Evolutionary conservation across 345 rosid genomes (phyloP).

Genomic region (Eutrema japonicum): DNA sequence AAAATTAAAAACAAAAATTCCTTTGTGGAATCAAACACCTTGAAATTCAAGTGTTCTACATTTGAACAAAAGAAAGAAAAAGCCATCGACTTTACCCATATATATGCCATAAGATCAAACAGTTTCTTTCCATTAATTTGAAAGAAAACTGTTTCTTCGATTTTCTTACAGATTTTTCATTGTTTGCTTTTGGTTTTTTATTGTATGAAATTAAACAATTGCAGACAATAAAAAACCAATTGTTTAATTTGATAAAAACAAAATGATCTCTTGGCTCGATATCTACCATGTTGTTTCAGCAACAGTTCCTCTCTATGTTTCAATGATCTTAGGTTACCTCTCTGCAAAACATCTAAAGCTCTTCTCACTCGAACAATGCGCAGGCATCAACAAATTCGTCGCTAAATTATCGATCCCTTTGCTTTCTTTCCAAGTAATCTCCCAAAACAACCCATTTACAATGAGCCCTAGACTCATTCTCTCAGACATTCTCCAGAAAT

Average conservation of each 20-base stretch:
- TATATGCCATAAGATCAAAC: slow-evolving; percentile 31
- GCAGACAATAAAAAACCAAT: slow-evolving; percentile 11
- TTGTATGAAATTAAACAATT: slow-evolving; percentile 28
- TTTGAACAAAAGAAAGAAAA: slow-evolving; percentile 27
- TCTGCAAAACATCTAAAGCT: slow-evolving; percentile 72
- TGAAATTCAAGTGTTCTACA: slow-evolving; percentile 36
- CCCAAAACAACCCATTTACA: slow-evolving; percentile 68
- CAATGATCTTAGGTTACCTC: slow-evolving; percentile 72
- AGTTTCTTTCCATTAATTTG: slow-evolving; percentile 6
- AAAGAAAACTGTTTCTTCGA: slow-evolving; percentile 19
- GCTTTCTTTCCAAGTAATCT: slow-evolving; percentile 74
- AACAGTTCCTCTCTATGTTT: slow-evolving; percentile 76
- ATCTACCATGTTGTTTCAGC: slow-evolving; percentile 79
- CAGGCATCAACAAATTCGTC: slow-evolving; percentile 89
- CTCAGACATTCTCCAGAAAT: slow-evolving; percentile 70
- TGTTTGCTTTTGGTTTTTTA: slow-evolving; percentile 1
- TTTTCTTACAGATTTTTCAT: slow-evolving; percentile 23
- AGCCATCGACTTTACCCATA: slow-evolving; percentile 38
- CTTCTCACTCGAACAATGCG: slow-evolving; percentile 82
- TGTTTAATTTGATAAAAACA: neutral
- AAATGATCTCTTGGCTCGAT: slow-evolving; percentile 67
- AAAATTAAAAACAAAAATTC: neutral
- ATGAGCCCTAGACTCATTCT: slow-evolving; percentile 72
- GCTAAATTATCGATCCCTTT: slow-evolving; percentile 85
- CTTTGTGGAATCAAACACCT: slow-evolving; percentile 34